Percentiles rank a stretch among this genome's conserved stretches.
These are phyloP conservation scores for Brasenia schreberi DNA, from an alignment of 164 flowering plant genomes.

Conservation along the genomic window DNA sequence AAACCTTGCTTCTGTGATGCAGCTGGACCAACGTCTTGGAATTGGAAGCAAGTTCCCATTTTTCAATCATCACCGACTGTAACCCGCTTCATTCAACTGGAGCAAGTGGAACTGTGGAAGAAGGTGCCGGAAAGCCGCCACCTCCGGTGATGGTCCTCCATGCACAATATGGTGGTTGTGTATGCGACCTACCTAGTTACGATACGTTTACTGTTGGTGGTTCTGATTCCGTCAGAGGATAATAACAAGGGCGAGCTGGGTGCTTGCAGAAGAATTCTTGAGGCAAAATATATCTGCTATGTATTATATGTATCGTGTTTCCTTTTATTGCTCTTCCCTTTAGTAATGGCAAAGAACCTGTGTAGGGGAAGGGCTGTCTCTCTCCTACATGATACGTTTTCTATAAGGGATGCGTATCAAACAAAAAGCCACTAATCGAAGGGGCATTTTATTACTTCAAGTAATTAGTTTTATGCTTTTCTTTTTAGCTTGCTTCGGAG, in stretches of 20 bases:
- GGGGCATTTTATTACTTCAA: too few relatives aligned
- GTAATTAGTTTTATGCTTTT: not conserved
- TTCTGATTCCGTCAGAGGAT: conserved; percentile 95
- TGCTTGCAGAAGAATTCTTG: conserved; percentile 89
- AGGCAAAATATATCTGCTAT: conserved; percentile 31
- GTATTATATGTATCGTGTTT: not conserved
- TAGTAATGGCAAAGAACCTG: too few relatives aligned
- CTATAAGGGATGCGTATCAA: too few relatives aligned
- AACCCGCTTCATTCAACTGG: conserved; percentile 75
- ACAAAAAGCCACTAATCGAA: too few relatives aligned
- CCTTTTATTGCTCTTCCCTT: not conserved
- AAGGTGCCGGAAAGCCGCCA: conserved; percentile 82
- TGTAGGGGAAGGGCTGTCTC: too few relatives aligned
- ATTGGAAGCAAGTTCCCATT: conserved; percentile 87
- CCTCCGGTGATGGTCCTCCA: conserved; percentile 96
- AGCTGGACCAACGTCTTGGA: conserved; percentile 96
- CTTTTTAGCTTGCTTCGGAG: conserved; percentile 77
- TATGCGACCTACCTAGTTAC: conserved; percentile 97
- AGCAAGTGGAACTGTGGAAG: conserved; percentile 85
- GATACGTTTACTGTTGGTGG: conserved; percentile 99
- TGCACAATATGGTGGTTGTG: conserved; percentile 97
- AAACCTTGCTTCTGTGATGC: conserved; percentile 8
- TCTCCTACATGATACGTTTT: too few relatives aligned
- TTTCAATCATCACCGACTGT: conserved; percentile 91
- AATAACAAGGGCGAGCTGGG: conserved; percentile 98